Evolutionary conservation across 2,329 filamentous ascomycete species (phyloP).

Genomic region (Bipolaris gigantea): DNA sequence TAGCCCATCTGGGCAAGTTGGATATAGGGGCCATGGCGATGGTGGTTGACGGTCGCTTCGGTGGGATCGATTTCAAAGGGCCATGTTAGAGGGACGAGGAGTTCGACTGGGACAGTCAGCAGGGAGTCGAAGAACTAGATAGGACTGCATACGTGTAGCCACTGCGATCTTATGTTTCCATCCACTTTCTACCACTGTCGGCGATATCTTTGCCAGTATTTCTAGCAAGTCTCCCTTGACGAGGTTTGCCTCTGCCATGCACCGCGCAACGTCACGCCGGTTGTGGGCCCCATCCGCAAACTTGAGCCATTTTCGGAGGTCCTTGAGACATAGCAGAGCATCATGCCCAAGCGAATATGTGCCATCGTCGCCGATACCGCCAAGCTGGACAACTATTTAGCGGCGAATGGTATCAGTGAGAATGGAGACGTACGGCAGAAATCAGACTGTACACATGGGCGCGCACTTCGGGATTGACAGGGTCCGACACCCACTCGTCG

Average conservation of each 20-base stretch:
- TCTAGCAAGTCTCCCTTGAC: slow-evolving; percentile 86
- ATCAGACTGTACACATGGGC: slow-evolving; percentile 93
- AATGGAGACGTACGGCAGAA: slow-evolving; percentile 69
- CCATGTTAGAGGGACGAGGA: slow-evolving; percentile 93
- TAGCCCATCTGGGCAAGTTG: slow-evolving; percentile 86
- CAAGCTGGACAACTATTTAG: slow-evolving; percentile 63
- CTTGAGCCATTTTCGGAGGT: slow-evolving; percentile 93
- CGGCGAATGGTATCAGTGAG: background rate
- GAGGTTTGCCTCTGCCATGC: slow-evolving; percentile 88
- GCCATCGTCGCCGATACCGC: slow-evolving; percentile 79
- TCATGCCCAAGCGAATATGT: slow-evolving; percentile 91
- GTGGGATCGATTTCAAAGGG: slow-evolving; percentile 78
- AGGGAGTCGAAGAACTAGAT: rapidly evolving
- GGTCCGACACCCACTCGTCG: slow-evolving; percentile 50
- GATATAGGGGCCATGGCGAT: slow-evolving; percentile 86
- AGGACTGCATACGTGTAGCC: slow-evolving; percentile 62
- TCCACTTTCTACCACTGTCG: slow-evolving; percentile 70
- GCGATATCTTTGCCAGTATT: slow-evolving; percentile 76
- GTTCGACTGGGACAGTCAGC: slow-evolving; percentile 62
- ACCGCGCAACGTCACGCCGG: slow-evolving; percentile 91
- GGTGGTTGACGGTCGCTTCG: slow-evolving; percentile 88
- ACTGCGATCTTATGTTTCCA: slow-evolving; percentile 78
- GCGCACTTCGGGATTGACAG: slow-evolving; percentile 86
- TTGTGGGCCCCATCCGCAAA: slow-evolving; percentile 93
- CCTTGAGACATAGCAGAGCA: slow-evolving; percentile 85